phyloP scores from a whole-genome alignment of 1,284 basidiomycete species.

The Pseudozyma sp. region DNA sequence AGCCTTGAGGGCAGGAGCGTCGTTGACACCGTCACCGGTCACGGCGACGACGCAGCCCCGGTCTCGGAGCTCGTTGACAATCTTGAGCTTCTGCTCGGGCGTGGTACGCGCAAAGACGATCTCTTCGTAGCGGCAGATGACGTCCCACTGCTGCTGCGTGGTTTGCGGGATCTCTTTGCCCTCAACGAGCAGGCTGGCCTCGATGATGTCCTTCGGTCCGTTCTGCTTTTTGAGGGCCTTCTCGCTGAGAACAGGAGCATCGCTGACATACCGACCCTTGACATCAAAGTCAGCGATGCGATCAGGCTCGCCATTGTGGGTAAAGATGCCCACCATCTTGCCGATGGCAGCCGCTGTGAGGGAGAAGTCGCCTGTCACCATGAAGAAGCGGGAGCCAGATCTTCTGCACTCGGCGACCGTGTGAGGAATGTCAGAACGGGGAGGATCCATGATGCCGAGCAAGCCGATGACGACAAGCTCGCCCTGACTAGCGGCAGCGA shows the following conservation, averaged over 20 bases:
- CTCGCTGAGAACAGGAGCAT: constrained; percentile 42
- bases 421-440: constrained; percentile 74
- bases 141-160: constrained; percentile 70
- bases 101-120: constrained; percentile 80
- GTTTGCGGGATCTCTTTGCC: constrained; percentile 44
- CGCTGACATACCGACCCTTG: constrained; percentile 23
- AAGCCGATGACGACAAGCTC: constrained; percentile 76
- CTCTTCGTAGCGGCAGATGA: constrained; percentile 74
- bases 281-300: constrained; percentile 69
- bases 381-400: constrained; percentile 77
- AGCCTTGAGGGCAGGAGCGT: constrained; percentile 73
- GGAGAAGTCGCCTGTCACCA: constrained; percentile 78
- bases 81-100: constrained; percentile 77
- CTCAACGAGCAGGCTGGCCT: constrained; percentile 37
- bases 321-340: constrained; percentile 75
- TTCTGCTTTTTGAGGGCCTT: constrained; percentile 37
- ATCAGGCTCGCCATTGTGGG: constrained; percentile 65
- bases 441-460: constrained; percentile 77
- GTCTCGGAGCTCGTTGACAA: constrained; percentile 76
- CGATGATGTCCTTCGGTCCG: constrained; percentile 36
- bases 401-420: constrained; percentile 73
- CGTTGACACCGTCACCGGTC: constrained; percentile 79
- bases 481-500: constrained; percentile 59
- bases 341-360: constrained; percentile 75
- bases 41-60: constrained; percentile 74